Conservation (phyloP, 2,329 filamentous ascomycete genomes). For the Fusarium sp. region DNA sequence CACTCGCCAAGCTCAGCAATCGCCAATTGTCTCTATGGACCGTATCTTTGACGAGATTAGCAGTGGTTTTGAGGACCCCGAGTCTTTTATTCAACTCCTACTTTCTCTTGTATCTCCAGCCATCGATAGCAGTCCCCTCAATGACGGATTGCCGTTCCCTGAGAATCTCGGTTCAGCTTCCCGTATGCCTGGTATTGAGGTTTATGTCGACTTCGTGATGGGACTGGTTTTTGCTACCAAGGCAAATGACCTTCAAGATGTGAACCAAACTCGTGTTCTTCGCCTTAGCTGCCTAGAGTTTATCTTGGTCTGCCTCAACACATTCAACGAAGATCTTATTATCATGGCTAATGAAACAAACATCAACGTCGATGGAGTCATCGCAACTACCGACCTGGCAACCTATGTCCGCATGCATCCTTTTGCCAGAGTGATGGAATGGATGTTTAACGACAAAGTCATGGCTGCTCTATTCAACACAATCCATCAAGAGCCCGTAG, state of each 20-base stretch:
- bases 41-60: constrained; percentile 79
- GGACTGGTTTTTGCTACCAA: constrained; percentile 79
- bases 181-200: constrained; percentile 84
- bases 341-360: constrained; percentile 83
- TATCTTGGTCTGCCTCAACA: constrained; percentile 78
- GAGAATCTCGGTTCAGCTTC: constrained; percentile 82
- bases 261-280: constrained; percentile 76
- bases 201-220: constrained; percentile 91
- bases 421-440: constrained; percentile 95
- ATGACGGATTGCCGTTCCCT: constrained; percentile 85
- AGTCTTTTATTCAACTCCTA: constrained; percentile 83
- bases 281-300: constrained; percentile 87
- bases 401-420: constrained; percentile 89
- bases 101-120: constrained; percentile 76
- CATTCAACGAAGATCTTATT: constrained; percentile 94
- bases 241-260: constrained; percentile 71
- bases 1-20: constrained; percentile 47
- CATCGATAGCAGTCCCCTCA: constrained; percentile 67
- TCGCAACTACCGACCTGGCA: constrained; percentile 78
- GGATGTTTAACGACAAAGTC: constrained; percentile 95
- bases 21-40: constrained; percentile 62
- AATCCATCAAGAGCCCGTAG: constrained; percentile 78
- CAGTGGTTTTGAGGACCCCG: constrained; percentile 84
- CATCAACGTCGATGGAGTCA: constrained; percentile 78
- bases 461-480: constrained; percentile 81